Base-by-base conservation (phyloP, 192 early-diverging fungal species). In the Backusella macrospora region DNA sequence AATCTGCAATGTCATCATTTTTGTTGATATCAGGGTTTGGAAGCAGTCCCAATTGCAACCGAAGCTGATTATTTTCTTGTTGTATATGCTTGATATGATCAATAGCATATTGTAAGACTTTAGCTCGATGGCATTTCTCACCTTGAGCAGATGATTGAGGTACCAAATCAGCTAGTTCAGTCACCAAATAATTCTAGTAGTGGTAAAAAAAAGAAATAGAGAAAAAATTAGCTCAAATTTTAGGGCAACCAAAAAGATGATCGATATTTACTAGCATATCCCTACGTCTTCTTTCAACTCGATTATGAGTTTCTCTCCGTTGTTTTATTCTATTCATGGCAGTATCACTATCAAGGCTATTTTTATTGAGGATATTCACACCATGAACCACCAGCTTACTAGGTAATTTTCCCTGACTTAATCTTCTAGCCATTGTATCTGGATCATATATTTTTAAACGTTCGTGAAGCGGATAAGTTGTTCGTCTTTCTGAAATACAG, bases 301-400 rank as follows among this genome's bases (percentile, higher is more conserved):
- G 85, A 74, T 92, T 92, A 74, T 92, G 91, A 29, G 88, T 90
- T 80, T 90, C 91, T 74, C 89, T 85, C 37, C 91, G 81, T 18
- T 88, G 83, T 76, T 88, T 86, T 65, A 92, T 82, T 63, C 89
- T 85, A 78, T 90, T 88, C 59, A 89, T 84, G 8, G 88, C 88
- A 0, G 87, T 91, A 70, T 88, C 86, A 49, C 86, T 87, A 71
- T 92, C 91, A 18, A 92, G 76, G 55, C 88, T 90, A 70, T 86
- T 88, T 62, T 85, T 84, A 71, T 92, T 92, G 70, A 92, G 84
- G 68, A 92, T 91, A 68, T 92, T 92, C 48, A 92, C 87, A 7
- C 91, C 91, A 77, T 86, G 89, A 23, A 92, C 86, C 0, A 80
- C 48, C 9, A 80, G 26, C 49, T 80, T 80, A 18, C 40, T 66